Base-by-base conservation (phyloP, 768 basidiomycete species). In the Russula compacta region DNA sequence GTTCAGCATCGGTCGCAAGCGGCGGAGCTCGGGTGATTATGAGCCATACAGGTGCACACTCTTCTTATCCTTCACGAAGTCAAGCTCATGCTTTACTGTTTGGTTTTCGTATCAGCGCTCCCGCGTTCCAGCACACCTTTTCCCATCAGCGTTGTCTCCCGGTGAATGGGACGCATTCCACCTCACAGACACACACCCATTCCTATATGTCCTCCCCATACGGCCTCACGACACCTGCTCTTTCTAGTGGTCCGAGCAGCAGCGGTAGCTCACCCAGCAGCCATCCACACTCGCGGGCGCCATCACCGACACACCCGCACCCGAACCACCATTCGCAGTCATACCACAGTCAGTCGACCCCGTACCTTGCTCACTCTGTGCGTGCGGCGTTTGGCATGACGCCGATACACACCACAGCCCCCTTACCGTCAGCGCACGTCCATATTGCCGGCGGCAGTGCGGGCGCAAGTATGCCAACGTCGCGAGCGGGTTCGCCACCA, bases 341-440 rank as follows among this genome's bases (percentile, higher is more conserved):
- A 46, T 58, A 66, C 48, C 64, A 51, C 8, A 32, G 36, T 8
- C 65, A 64, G 46, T 42, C 66, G 39, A 62, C 59, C 51, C 58
- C 58, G 8, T 57, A 89, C 68, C 81, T 95, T 40, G 90, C 89
- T 4, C 88, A 91, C 69, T 89, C 87, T 0, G 87, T 95, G 24
- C 84, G 89, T 42, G 78, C 86, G 36, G 93, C 92, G 51, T 97
- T 97, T 65, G 91, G 89, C 4, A 95, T 94, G 89, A 93, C 92
- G 6, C 91, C 90, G 0, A 91, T 92, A 42, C 80, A 80, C 61
- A 67, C 70, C 46, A 68, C 69, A 53, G 62, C 69, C n/a, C 72
- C 76, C 3, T 72, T 75, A 73, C 61, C 73, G 69, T 66, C 32
- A 39, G 63, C 47, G 60, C 69, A 59, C 56, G 32, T 43, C 44